Evolutionary conservation across 805 yeast genomes (phyloP).

Genomic region (Starmerella tilneyi): DNA sequence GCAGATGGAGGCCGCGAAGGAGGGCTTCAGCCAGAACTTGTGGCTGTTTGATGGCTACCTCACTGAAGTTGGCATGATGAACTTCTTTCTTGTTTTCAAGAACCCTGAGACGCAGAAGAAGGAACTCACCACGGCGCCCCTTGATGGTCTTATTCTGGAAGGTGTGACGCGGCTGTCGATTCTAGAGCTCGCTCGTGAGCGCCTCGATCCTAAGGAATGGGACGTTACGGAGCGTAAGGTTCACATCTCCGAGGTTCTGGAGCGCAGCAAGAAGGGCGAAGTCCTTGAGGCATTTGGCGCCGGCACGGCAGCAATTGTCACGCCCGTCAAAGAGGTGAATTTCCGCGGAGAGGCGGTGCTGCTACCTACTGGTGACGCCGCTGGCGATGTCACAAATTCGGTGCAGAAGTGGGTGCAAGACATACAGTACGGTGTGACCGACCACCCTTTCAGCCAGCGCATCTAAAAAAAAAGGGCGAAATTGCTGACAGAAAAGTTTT

Average conservation of each 20-base stretch:
- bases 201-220: conserved; percentile 71
- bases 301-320: conserved; percentile 95
- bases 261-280: conserved; percentile 68
- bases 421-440: conserved; percentile 80
- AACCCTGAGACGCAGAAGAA: conserved; percentile 59
- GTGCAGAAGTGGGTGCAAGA: conserved; percentile 77
- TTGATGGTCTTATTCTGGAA: conserved; percentile 92
- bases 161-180: conserved; percentile 95
- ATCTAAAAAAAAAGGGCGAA: no score
- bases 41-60: conserved; percentile 85
- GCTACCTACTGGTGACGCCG: conserved; percentile 53
- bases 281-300: conserved; percentile 92
- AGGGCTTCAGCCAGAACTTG: conserved; percentile 91
- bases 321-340: conserved; percentile 83
- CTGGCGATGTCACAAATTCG: conserved; percentile 50
- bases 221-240: conserved; percentile 69
- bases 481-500: no score
- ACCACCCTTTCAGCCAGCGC: conserved; percentile 37
- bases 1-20: conserved; percentile 74
- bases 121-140: conserved; percentile 90
- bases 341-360: conserved; percentile 52
- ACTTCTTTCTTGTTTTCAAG: conserved; percentile 77
- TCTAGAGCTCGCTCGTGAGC: conserved; percentile 63
- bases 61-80: conserved; percentile 98
- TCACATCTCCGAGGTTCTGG: conserved; percentile 70